These are phyloP conservation scores for Medicago ruthenica DNA, from an alignment of 306 rosid genomes.

Conservation along the genomic window DNA sequence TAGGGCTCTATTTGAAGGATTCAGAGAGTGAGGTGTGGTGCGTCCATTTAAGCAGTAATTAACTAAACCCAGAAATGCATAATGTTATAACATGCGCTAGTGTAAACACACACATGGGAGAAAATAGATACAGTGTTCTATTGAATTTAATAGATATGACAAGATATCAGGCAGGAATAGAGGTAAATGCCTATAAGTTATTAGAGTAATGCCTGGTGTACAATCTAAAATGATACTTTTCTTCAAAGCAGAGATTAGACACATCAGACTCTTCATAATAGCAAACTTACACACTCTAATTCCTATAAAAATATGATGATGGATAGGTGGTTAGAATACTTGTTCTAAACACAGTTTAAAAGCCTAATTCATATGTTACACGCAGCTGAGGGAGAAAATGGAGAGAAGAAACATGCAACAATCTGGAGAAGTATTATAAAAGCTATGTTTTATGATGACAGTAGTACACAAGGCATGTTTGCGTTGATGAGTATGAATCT, in stretches of 20 bases:
- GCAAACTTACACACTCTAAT: slow-evolving; percentile 19
- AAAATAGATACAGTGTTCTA: slow-evolving; percentile 13
- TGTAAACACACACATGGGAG: neutral
- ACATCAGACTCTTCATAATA: slow-evolving; percentile 5
- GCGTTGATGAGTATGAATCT: neutral
- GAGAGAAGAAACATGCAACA: slow-evolving; percentile 24
- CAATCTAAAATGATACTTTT: neutral
- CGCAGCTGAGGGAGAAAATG: slow-evolving; percentile 10
- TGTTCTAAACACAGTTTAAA: neutral
- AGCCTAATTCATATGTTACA: neutral
- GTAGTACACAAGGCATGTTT: slow-evolving; percentile 24
- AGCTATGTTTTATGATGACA: slow-evolving; percentile 9
- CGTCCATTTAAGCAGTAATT: neutral
- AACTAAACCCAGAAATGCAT: slow-evolving; percentile 20
- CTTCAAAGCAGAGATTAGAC: slow-evolving; percentile 13
- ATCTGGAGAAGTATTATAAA: slow-evolving; percentile 11
- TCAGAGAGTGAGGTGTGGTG: slow-evolving; percentile 14
- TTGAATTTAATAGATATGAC: slow-evolving; percentile 8
- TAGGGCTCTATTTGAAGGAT: slow-evolving; percentile 22
- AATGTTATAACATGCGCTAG: slow-evolving; percentile 5
- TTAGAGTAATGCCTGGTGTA: slow-evolving; percentile 2
- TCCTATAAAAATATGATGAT: slow-evolving; percentile 17
- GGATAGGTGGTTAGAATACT: slow-evolving; percentile 19
- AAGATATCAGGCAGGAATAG: slow-evolving; percentile 15
- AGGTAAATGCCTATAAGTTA: slow-evolving; percentile 4